Conservation (phyloP, 1,284 basidiomycete species). For the Phellopilus nigrolimitatus region DNA sequence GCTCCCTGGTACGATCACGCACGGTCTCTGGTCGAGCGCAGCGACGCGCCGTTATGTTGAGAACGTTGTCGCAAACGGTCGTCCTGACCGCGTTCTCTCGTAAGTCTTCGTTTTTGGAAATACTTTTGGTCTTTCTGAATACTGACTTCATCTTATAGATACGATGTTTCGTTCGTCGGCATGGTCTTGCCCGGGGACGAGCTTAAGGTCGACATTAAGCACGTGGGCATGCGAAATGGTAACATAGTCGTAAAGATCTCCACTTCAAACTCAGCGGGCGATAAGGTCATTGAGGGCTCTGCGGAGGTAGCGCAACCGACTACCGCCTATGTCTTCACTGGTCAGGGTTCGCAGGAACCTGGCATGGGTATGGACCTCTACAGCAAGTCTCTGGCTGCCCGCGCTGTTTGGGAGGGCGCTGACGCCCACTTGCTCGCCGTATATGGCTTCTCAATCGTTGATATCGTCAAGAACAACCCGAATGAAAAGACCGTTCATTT, state of each 20-base stretch:
- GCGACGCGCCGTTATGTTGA: slow-evolving; percentile 93
- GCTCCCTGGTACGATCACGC: slow-evolving; percentile 95
- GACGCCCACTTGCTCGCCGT: slow-evolving; percentile 91
- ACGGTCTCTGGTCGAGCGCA: slow-evolving; percentile 96
- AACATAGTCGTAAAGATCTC: slow-evolving; percentile 91
- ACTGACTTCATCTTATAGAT: slow-evolving; percentile 54
- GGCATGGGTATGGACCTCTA: slow-evolving; percentile 99
- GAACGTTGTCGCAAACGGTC: slow-evolving; percentile 89
- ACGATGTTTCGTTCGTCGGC: slow-evolving; percentile 90
- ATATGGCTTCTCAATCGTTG: slow-evolving; percentile 97
- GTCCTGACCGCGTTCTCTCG: slow-evolving; percentile 85
- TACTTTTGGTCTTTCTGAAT: slow-evolving; percentile 8
- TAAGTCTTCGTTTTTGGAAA: slow-evolving; percentile 37
- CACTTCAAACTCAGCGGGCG: slow-evolving; percentile 80
- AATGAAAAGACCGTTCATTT: slow-evolving; percentile 98
- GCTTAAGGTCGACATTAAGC: slow-evolving; percentile 84
- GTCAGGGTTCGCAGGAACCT: slow-evolving; percentile 96
- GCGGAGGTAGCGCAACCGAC: slow-evolving; percentile 91
- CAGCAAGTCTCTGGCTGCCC: slow-evolving; percentile 86
- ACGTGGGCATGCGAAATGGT: slow-evolving; percentile 87
- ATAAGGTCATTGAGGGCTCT: slow-evolving; percentile 89
- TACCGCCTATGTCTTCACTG: slow-evolving; percentile 97
- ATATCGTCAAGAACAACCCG: slow-evolving; percentile 97
- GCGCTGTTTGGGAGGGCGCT: slow-evolving; percentile 95
- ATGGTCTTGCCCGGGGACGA: slow-evolving; percentile 97